Evolutionary conservation across 2,329 filamentous ascomycete species (phyloP), one percentile per base, ranked within the genome.

Genomic region (Ceratocystis colombiana): DNA sequence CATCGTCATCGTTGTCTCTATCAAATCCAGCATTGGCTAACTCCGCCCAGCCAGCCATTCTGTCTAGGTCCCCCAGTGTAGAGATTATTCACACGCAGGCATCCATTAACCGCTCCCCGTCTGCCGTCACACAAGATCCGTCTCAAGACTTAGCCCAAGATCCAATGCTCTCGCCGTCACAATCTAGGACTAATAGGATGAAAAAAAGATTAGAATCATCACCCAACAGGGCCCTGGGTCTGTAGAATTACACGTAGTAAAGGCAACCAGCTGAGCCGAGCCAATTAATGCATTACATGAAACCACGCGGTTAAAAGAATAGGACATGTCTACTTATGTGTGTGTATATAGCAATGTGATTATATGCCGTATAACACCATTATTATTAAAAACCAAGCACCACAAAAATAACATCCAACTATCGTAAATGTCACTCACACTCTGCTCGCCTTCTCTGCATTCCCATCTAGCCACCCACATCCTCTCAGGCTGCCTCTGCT

Each of bases 121-220:
- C 63, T 15, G 22, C 25, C 8, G 3, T 1, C 20, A 53, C 22
- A 20, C 28, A n/a, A 37, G 63, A 57, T 33, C 30, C 33, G 3
- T n/a, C 4, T 3, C 48, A 59, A 30, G 45, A 64, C 44, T 5
- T n/a, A 17, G 33, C n/a, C 1, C n/a, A 44, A 41, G 37, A 41
- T 41, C 10, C 37, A 41, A 5, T 41, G 3, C 10, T 15, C 37
- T 7, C 46, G 50, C 48, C 45, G 41, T 44, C 50, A 25, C 61
- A 41, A n/a, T 50, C 41, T 15, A 46, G 30, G 20, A 30, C 63
- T 20, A 25, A 20, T 15, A 30, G 10, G 46, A 57, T 15, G 17
- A 6, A 12, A 20, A 33, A 62, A 20, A 50, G 28, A 17, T 48
- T n/a, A 44, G 48, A 64, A 22, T 44, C 61, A 46, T 66, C 61